Evolutionary conservation across 305 asterid species (phyloP), one percentile per base, ranked within the genome.

Genomic region (Solanum hybrid): DNA sequence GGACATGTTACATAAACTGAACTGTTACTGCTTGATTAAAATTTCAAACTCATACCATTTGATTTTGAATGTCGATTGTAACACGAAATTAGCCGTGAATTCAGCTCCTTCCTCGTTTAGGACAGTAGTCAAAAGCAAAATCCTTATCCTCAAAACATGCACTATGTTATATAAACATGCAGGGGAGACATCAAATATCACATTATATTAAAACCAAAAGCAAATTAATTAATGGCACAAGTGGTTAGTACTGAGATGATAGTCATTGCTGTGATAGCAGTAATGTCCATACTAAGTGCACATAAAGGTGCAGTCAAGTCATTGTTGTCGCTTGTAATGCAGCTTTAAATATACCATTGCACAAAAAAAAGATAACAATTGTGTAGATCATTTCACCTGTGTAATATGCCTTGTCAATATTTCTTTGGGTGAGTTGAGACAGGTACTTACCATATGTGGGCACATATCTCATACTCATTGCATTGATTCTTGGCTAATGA

Each of bases 401-500:
- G 87, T 77, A 24, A 85, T 90, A 8, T 90, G 91, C 76, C 89
- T 90, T 3, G 34, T 73, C 10, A 75, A 90, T 2, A 31, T 37
- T 20, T 82, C 51, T 9, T 20, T 56, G 20, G 90, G 89, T 35
- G 89, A 88, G 26, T 7, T 64, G 7, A 72, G 26, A 20, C 24
- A 94, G 36, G 89, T 95, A 72, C 94, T 96, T 26, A 92, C 94
- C 10, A 92, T 89, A 42, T 96, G 98, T 40, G 91, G 90, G 64
- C 98, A 96, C 76, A 96, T 94, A 0, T 96, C 93, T 88, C 98
- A 96, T 38, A 69, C 93, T 8, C 94, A 92, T 60, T 96, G 98
- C 93, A 93, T 95, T 31, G 98, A 95, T 73, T 89, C 92, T 12
- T 96, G 98, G 98, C 93, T 95, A 22, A 90, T 84, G 73, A 92